These are phyloP conservation scores for Trifolium pratense DNA, from an alignment of 306 rosid species.

Conservation along the genomic window DNA sequence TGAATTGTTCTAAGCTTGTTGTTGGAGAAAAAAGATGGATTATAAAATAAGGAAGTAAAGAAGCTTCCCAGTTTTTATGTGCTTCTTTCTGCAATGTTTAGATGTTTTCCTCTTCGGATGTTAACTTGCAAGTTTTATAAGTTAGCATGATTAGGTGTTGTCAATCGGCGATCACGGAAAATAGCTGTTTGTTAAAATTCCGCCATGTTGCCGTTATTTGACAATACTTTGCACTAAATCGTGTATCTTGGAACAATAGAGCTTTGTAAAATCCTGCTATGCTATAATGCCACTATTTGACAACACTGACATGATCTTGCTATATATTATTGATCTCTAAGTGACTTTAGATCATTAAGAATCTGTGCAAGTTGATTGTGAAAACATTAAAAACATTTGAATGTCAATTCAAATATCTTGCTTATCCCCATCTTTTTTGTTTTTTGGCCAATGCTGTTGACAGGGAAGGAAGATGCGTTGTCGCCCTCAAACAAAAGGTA, in stretches of 20 bases:
- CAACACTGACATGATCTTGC: neutral
- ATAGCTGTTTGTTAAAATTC: neutral
- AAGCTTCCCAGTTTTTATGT: neutral
- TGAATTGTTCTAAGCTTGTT: conserved; percentile 23
- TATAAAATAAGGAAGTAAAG: neutral
- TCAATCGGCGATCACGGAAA: neutral
- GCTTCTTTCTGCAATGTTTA: conserved; percentile 11
- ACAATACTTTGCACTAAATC: neutral
- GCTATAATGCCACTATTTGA: neutral
- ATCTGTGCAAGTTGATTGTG: conserved; percentile 15
- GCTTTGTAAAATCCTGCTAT: neutral
- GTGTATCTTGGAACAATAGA: neutral
- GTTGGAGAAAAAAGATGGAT: neutral
- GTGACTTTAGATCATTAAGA: conserved; percentile 20
- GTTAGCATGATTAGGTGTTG: neutral
- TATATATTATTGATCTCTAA: conserved; percentile 6
- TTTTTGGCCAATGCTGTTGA: conserved; percentile 31
- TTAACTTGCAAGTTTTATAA: conserved; percentile 22
- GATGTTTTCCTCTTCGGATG: conserved; percentile 1
- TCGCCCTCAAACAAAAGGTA: conserved; percentile 52
- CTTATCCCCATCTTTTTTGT: no score
- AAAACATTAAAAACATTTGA: neutral
- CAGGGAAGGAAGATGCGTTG: conserved; percentile 76
- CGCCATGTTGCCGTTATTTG: neutral
- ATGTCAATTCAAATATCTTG: conserved; percentile 6